Evolutionary conservation across 2,329 filamentous ascomycete genomes (phyloP), one percentile per base, ranked within the genome.

Genomic region (Knoxdaviesia capensis): DNA sequence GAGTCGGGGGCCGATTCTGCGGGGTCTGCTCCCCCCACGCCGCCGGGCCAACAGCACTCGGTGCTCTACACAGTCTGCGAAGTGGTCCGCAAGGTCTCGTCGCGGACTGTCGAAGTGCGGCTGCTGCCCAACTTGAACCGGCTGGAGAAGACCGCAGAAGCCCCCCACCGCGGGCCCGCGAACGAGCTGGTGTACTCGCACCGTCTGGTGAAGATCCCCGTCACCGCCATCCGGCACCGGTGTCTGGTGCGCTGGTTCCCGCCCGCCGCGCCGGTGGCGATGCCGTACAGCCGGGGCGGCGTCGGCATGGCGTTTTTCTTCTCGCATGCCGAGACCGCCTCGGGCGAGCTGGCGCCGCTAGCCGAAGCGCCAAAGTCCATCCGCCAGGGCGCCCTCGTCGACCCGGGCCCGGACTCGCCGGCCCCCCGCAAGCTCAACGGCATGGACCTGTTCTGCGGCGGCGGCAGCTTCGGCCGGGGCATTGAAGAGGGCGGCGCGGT

Each of bases 371-470:
- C 60, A 0, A 34, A 42, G 5, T 51, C 50, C 5, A 47, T 79
- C 3, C 62, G 58, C 0, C 68, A 80, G 54, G 75, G 74, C 0
- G 71, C 71, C 44, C 40, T 36, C 53, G 44, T 45, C 10, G 36
- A 38, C 8, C 36, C 36, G 36, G 11, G 5, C 20, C 36, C 36
- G 11, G 6, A 28, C 7, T 11, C 20, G 11, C 30, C 36, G 11
- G 20, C 30, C 36, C 28, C 28, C 36, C 46, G 52, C 11, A 64
- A 63, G 44, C 60, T 82, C 6, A 61, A 60, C 5, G 79, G 77
- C 0, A 57, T 88, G 4, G 80, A 85, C 47, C 59, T 90, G 0
- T 92, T 84, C 51, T 84, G 78, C 48, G 84, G 84, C 1, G 77
- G 79, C 11, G 83, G 84, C 0, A 85, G 78, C 41, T 74, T 90